Evolutionary conservation across 2,329 filamentous ascomycete species (phyloP).

Genomic region (Fusarium sp.): DNA sequence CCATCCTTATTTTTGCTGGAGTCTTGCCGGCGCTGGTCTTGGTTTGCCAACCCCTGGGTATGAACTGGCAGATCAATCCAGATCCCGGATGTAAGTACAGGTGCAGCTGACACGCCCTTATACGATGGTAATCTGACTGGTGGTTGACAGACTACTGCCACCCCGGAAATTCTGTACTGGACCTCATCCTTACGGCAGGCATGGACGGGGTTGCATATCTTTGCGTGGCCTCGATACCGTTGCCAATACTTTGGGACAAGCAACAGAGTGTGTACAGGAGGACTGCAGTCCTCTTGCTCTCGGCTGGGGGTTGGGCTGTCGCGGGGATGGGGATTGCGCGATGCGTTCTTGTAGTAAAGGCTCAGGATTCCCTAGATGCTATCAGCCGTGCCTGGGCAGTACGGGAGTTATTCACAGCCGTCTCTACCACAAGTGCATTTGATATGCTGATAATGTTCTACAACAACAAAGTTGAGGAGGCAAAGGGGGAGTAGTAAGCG

Average conservation of each 20-base stretch:
- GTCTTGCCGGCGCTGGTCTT: conserved; percentile 63
- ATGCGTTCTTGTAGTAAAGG: conserved; percentile 53
- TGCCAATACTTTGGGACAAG: conserved; percentile 61
- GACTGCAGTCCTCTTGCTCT: conserved; percentile 52
- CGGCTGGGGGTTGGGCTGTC: conserved; percentile 57
- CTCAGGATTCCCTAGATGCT: not conserved
- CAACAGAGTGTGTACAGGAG: conserved; percentile 52
- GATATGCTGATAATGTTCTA: not conserved
- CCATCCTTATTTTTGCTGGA: conserved; percentile 61
- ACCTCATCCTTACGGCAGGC: conserved; percentile 62
- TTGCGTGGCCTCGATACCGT: conserved; percentile 67
- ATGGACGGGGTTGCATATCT: conserved; percentile 67
- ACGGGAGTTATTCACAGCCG: not conserved
- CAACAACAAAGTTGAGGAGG: not conserved
- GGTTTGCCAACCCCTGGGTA: conserved; percentile 63
- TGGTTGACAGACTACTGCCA: conserved; percentile 57
- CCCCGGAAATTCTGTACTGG: conserved; percentile 61
- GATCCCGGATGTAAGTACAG: conserved; percentile 64
- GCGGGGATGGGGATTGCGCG: conserved; percentile 53
- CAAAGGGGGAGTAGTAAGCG: not conserved
- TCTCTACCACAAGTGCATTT: not conserved
- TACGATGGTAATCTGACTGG: conserved; percentile 40
- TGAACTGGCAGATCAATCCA: conserved; percentile 70
- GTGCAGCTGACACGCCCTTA: not conserved
- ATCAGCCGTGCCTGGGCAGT: not conserved